Conservation (phyloP, 495 filamentous ascomycete species). For the Lasiosphaeria ovina region DNA sequence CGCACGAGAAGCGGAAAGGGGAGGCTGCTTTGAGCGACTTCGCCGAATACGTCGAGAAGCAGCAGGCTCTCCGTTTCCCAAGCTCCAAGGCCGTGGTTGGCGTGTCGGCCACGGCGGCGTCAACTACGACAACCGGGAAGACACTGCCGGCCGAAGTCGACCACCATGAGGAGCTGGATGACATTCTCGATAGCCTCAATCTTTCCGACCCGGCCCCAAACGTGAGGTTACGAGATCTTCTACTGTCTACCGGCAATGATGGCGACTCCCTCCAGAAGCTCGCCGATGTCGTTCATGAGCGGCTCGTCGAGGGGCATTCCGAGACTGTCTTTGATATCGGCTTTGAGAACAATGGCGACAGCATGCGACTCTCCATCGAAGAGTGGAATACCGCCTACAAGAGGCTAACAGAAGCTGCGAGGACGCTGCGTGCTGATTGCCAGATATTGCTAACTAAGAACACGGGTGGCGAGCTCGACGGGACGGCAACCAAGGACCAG, state of each 20-base stretch:
- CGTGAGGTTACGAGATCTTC: constrained; percentile 69
- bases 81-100: constrained; percentile 31
- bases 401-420: constrained; percentile 64
- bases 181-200: constrained; percentile 83
- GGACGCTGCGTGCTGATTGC: constrained; percentile 66
- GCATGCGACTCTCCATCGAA: constrained; percentile 76
- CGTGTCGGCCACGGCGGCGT: constrained; percentile 60
- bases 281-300: constrained; percentile 59
- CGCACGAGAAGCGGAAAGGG: constrained; percentile 78
- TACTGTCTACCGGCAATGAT: constrained; percentile 63
- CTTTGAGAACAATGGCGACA: constrained; percentile 85
- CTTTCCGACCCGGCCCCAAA: constrained; percentile 72
- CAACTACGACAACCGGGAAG: constrained; percentile 33
- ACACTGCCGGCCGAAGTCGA: constrained; percentile 28
- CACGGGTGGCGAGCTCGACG: constrained; percentile 75
- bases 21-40: constrained; percentile 94
- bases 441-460: constrained; percentile 83
- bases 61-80: constrained; percentile 67
- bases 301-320: constrained; percentile 82
- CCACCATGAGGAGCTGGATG: constrained; percentile 84
- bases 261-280: constrained; percentile 55
- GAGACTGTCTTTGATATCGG: constrained; percentile 92
- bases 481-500: constrained; percentile 63
- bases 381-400: constrained; percentile 78
- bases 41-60: constrained; percentile 94